Base-by-base conservation (phyloP, 2,329 filamentous ascomycete species). In the Ilyonectria robusta region DNA sequence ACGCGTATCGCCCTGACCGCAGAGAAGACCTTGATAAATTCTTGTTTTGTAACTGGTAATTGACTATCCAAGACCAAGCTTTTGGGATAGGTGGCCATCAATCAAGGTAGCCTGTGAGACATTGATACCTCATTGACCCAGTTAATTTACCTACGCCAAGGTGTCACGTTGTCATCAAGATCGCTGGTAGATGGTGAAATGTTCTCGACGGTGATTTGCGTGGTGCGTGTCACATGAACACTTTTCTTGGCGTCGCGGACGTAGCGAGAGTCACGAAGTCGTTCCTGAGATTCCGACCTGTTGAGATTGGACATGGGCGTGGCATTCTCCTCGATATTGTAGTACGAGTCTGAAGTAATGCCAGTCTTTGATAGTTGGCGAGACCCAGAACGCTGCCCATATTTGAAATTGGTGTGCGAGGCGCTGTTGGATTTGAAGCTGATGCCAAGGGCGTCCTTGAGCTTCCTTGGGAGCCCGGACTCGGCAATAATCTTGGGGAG, bases 401-500 rank as follows among this genome's bases (percentile, higher is more conserved):
- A 61, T 1, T 64, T 48, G 46, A 37, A 42, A 10, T 66, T 59
- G 10, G 29, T 29, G 17, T 51, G 47, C 5, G 59, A 54, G 2
- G 59, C 50, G 33, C 42, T 53, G n/a, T 10, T 58, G 1, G 65
- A 64, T 47, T 65, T 67, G 19, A 23, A 40, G 51, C 35, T 67
- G 21, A 65, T 55, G 19, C 67, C 67, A 4, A 67, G 51, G 2
- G 44, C 31, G 10, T 29, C 58, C 57, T 67, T 67, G 42, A 67
- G 4, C 11, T 35, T 59, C 1, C 48, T 31, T 4, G 56, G 59
- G 21, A 70, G 29, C 4, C 61, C 58, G 4, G 37, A 55, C 9
- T 70, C 61, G 23, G 46, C 51, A 9, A 83, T 69, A 26, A 83
- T 74, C 67, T 81, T 83, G 3, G 82, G 80, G 0, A 82, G 67